phyloP scores from a whole-genome alignment of 139 green algal species.

The Trebouxia sp. region DNA sequence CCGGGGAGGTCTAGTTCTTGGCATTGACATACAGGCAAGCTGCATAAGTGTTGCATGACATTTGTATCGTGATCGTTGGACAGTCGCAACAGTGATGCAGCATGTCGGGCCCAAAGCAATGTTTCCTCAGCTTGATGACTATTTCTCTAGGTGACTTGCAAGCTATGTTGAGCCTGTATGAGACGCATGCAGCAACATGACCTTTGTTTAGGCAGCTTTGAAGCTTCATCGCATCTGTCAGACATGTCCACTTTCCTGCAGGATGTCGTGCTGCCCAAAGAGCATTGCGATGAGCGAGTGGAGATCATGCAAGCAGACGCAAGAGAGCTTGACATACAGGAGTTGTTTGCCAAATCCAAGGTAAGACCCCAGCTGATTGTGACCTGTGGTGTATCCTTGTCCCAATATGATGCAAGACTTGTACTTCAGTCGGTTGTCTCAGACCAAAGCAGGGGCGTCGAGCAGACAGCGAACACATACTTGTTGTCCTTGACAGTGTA shows the following conservation, averaged over 20 bases:
- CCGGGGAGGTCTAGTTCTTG: constrained; percentile 68
- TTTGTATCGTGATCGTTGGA: not conserved
- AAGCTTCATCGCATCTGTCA: no score
- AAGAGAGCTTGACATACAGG: not conserved
- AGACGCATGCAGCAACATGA: no score
- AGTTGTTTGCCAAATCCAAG: not conserved
- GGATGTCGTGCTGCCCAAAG: constrained; percentile 51
- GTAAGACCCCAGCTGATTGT: not conserved
- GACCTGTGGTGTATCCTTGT: not conserved
- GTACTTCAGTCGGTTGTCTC: not conserved
- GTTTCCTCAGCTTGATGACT: no score
- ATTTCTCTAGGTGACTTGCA: no score
- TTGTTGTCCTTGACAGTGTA: no score
- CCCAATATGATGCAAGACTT: not conserved
- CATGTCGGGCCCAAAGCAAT: no score
- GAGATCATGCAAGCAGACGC: constrained; percentile 50
- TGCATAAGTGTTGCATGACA: not conserved
- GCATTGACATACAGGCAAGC: constrained; percentile 70
- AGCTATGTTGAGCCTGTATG: no score
- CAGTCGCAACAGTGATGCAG: no score
- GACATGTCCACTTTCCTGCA: constrained; percentile 33
- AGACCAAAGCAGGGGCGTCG: no score
- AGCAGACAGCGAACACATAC: no score
- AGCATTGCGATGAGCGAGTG: constrained; percentile 70
- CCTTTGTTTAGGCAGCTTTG: no score